phyloP scores from a whole-genome alignment of 306 rosid species.

The Argentina anserina region DNA sequence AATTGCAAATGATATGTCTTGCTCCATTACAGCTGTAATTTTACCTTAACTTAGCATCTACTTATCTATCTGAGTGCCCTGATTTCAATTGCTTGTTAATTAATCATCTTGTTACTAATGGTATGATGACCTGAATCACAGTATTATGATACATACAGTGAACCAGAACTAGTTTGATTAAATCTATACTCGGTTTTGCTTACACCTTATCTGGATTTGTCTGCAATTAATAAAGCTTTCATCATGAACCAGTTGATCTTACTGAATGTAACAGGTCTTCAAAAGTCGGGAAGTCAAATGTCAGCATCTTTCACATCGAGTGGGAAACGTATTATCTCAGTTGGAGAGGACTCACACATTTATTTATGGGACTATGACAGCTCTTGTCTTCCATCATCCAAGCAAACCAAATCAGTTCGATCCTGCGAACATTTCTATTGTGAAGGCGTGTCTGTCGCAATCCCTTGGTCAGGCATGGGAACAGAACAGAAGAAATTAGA shows the following conservation, averaged over 20 bases:
- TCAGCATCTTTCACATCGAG: conserved; percentile 62
- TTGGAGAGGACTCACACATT: conserved; percentile 71
- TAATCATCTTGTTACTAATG: background rate
- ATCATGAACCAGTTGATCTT: conserved; percentile 10
- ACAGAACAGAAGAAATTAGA: conserved; percentile 21
- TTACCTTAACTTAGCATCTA: conserved; percentile 4
- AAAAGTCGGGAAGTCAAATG: conserved; percentile 73
- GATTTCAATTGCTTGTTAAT: conserved; percentile 10
- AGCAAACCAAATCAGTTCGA: conserved; percentile 41
- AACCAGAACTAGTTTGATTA: background rate
- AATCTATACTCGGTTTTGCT: background rate
- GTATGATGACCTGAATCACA: background rate
- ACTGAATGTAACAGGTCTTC: conserved; percentile 46
- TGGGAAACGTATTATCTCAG: conserved; percentile 64
- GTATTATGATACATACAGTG: background rate
- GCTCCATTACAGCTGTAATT: conserved; percentile 16
- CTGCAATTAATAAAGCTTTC: background rate
- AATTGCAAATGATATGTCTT: background rate
- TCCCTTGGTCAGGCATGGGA: conserved; percentile 70
- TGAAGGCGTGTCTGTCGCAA: conserved; percentile 62
- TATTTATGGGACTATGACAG: conserved; percentile 65
- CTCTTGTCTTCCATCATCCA: conserved; percentile 21
- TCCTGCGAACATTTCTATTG: conserved; percentile 73
- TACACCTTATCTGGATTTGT: background rate
- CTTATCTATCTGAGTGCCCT: conserved; percentile 16